phyloP scores from a whole-genome alignment of 2,329 filamentous ascomycete species.

The Hymenoscyphus infarciens region DNA sequence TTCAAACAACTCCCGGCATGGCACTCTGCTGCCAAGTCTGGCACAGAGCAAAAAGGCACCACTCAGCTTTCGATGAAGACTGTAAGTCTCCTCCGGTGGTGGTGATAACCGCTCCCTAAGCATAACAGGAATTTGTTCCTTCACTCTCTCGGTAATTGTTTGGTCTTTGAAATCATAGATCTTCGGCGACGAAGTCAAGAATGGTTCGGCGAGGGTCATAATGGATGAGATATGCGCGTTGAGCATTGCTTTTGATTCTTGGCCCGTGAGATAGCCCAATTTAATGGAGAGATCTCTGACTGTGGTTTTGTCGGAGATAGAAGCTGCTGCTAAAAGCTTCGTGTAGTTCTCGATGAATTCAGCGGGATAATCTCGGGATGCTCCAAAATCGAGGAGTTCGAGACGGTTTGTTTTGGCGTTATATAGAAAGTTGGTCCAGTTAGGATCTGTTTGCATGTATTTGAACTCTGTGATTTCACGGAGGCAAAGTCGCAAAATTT shows the following conservation, averaged over 20 bases:
- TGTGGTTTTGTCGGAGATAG: conserved; percentile 59
- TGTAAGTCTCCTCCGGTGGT: conserved; percentile 96
- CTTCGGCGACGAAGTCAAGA: conserved; percentile 69
- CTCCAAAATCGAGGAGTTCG: conserved; percentile 93
- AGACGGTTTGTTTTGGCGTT: conserved; percentile 69
- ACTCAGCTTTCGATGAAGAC: conserved; percentile 88
- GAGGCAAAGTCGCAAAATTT: conserved; percentile 86
- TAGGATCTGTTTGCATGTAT: conserved; percentile 99
- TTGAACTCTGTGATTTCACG: conserved; percentile 91
- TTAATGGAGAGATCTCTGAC: conserved; percentile 68
- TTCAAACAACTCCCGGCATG: conserved; percentile 76
- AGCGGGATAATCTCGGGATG: conserved; percentile 78
- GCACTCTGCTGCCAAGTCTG: conserved; percentile 75
- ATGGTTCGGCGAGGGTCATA: conserved; percentile 88
- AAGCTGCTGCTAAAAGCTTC: conserved; percentile 74
- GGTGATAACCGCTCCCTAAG: conserved; percentile 81
- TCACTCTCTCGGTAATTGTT: conserved; percentile 93
- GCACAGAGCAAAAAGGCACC: conserved; percentile 94
- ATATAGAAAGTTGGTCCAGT: conserved; percentile 99
- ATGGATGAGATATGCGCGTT: conserved; percentile 88
- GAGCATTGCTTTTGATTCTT: conserved; percentile 81
- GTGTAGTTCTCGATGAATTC: conserved; percentile 80
- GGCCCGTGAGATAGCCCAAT: conserved; percentile 88
- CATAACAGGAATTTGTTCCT: conserved; percentile 88
- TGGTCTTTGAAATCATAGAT: conserved; percentile 91